phyloP scores from a whole-genome alignment of 192 early-diverging fungal species.

The Diversispora epigaea region DNA sequence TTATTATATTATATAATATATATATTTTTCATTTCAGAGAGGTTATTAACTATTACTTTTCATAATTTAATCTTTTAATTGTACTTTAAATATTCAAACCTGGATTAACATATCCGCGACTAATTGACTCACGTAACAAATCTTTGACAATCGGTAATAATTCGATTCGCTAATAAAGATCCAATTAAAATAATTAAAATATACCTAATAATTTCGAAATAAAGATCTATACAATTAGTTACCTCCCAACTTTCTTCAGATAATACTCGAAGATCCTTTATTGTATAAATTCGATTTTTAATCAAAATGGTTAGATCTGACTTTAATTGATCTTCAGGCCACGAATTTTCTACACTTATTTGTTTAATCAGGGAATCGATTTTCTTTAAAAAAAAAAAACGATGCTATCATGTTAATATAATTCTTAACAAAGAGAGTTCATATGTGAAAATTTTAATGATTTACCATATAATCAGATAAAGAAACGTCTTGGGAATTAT shows the following conservation, averaged over 20 bases:
- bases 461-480: too few species aligned
- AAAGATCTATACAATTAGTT: background rate
- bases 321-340: conserved; percentile 48
- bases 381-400: conserved; percentile 39
- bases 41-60: too few species aligned
- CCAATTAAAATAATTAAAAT: background rate
- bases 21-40: too few species aligned
- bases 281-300: conserved; percentile 46
- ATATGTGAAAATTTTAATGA: too few species aligned
- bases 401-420: too few species aligned
- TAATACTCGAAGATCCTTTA: conserved; percentile 49
- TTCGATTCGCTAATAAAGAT: conserved; percentile 7
- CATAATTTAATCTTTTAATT: too few species aligned
- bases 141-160: conserved; percentile 22
- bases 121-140: conserved; percentile 10
- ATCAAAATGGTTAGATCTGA: conserved; percentile 46
- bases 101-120: background rate
- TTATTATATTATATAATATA: too few species aligned
- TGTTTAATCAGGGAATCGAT: conserved; percentile 49
- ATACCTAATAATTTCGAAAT: background rate
- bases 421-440: too few species aligned
- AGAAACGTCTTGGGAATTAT: too few species aligned
- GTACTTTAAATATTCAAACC: too few species aligned
- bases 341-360: conserved; percentile 50
- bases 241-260: conserved; percentile 57